phyloP scores from a whole-genome alignment of 2,329 filamentous ascomycete genomes.

The Colletotrichum euphorbiae region DNA sequence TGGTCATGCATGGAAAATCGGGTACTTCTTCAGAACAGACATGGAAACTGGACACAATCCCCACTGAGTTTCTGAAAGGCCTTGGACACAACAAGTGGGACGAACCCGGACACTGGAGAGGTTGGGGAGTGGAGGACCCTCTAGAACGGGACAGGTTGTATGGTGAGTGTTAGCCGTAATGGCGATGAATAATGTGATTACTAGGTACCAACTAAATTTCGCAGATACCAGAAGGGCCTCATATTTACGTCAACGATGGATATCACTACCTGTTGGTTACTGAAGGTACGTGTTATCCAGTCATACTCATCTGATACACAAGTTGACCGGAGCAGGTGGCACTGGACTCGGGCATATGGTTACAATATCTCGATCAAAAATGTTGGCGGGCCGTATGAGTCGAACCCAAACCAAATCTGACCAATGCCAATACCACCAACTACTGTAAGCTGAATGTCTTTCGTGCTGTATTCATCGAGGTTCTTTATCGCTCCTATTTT shows the following conservation, averaged over 20 bases:
- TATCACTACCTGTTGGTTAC: constrained; percentile 66
- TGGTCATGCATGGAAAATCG: constrained; percentile 47
- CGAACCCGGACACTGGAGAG: constrained; percentile 44
- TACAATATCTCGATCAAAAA: constrained; percentile 58
- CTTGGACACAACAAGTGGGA: constrained; percentile 59
- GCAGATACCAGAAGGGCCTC: constrained; percentile 59
- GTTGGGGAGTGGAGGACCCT: constrained; percentile 21
- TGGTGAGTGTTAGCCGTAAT: not conserved
- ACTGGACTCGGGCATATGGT: constrained; percentile 62
- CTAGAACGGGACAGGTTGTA: constrained; percentile 28
- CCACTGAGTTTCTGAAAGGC: constrained; percentile 49
- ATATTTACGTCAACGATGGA: constrained; percentile 62
- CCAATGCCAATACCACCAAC: constrained; percentile 55
- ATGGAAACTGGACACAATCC: too few species aligned
- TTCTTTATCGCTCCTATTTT: too few species aligned
- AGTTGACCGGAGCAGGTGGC: constrained; percentile 46
- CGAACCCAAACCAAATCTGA: constrained; percentile 59
- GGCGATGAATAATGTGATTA: not conserved
- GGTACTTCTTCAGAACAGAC: constrained; percentile 44
- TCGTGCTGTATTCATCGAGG: too few species aligned
- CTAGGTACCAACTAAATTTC: not conserved
- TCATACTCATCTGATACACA: too few species aligned
- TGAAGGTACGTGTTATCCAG: constrained; percentile 50
- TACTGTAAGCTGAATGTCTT: constrained; percentile 45
- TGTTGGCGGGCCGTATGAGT: constrained; percentile 59